phyloP scores from a whole-genome alignment of 2,329 filamentous ascomycete genomes.

The Fusarium scirpi region DNA sequence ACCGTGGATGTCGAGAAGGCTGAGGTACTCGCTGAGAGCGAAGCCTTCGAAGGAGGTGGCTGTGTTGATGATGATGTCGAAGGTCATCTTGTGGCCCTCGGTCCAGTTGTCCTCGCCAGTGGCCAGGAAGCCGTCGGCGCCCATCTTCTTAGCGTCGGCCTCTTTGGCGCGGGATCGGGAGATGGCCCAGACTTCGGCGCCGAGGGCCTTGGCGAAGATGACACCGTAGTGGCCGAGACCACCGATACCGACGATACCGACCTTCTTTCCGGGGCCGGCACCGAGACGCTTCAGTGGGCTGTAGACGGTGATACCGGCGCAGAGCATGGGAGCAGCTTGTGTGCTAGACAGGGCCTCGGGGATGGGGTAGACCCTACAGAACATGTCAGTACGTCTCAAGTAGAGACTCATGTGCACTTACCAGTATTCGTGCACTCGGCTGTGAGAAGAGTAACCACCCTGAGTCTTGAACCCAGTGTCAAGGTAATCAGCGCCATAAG shows the following conservation, averaged over 20 bases:
- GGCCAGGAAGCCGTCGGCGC: conserved; percentile 70
- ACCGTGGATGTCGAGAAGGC: conserved; percentile 83
- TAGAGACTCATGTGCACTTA: conserved; percentile 44
- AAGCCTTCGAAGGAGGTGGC: conserved; percentile 77
- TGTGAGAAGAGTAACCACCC: conserved; percentile 64
- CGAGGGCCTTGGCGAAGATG: conserved; percentile 75
- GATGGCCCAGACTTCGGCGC: conserved; percentile 72
- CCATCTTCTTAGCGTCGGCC: conserved; percentile 68
- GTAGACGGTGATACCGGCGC: conserved; percentile 85
- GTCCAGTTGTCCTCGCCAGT: conserved; percentile 70
- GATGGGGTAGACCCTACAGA: conserved; percentile 74
- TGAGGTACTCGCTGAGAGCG: conserved; percentile 78
- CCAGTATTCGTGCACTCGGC: conserved; percentile 59
- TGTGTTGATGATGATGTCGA: conserved; percentile 82
- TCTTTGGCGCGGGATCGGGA: conserved; percentile 71
- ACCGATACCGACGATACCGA: conserved; percentile 79
- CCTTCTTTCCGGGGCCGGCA: conserved; percentile 81
- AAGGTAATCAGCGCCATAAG: conserved; percentile 64
- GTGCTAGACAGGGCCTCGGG: conserved; percentile 74
- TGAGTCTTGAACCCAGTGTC: conserved; percentile 68
- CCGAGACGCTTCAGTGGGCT: conserved; percentile 82
- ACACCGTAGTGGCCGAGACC: conserved; percentile 79
- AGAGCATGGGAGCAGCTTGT: conserved; percentile 83
- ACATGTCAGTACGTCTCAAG: conserved; percentile 10
- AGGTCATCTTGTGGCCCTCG: conserved; percentile 68